Evolutionary conservation across 179 eudicot species (phyloP).

Genomic region (Gypsophila paniculata): DNA sequence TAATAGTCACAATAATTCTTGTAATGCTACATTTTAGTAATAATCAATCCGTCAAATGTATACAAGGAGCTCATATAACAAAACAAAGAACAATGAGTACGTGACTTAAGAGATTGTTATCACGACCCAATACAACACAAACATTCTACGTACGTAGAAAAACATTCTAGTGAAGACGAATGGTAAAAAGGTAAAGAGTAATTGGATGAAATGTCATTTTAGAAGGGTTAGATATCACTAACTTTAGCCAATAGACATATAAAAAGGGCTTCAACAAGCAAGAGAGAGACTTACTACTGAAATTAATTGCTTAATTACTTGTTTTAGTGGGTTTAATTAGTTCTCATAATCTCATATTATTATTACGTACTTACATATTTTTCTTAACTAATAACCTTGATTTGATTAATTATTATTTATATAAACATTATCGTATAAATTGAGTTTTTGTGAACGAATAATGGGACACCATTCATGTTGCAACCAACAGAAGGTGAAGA

Average conservation of each 20-base stretch:
- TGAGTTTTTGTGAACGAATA: not conserved
- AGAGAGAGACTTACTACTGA: conserved; percentile 21
- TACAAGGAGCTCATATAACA: too few species aligned
- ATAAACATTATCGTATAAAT: not conserved
- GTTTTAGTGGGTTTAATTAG: too few species aligned
- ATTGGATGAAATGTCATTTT: conserved; percentile 64
- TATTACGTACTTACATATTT: not conserved
- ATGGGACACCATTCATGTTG: conserved; percentile 97
- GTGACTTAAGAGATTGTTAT: too few species aligned
- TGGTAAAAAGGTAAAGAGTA: not conserved
- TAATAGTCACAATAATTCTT: too few species aligned
- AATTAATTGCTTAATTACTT: not conserved
- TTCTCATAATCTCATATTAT: too few species aligned
- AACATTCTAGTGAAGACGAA: too few species aligned
- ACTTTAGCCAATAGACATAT: not conserved
- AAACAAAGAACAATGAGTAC: too few species aligned
- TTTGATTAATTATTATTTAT: not conserved
- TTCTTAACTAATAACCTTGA: not conserved
- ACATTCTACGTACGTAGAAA: too few species aligned
- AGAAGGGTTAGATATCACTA: conserved; percentile 55
- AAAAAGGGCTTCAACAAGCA: not conserved
- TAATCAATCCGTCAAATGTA: too few species aligned
- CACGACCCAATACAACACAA: too few species aligned
- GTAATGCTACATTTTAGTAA: too few species aligned
- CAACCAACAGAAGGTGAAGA: conserved; percentile 92